Base-by-base conservation (phyloP, 768 basidiomycete species). In the Phylloporus sp. region DNA sequence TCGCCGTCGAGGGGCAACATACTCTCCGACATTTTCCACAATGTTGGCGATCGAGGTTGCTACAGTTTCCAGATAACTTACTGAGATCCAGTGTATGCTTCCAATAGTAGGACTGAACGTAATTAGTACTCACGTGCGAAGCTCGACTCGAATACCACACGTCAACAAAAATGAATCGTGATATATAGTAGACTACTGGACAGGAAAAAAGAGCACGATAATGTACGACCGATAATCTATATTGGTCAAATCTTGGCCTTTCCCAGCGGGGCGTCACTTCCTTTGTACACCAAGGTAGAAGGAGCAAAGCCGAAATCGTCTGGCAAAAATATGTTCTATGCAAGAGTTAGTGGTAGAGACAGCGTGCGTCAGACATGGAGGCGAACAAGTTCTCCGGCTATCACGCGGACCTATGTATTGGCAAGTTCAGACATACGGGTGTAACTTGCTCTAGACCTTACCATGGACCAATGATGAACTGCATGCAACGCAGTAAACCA, bases 381-480 rank as follows among this genome's bases (percentile, higher is more conserved):
- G 67, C 81, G 48, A 50, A 90, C 89, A 60, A 88, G 67, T 69
- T 92, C 89, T 53, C 87, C 86, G 17, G 86, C 83, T 50, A 91
- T 84, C 14, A 90, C 84, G 42, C 90, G 84, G 44, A 92, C 76
- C 87, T 90, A 48, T 14, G 28, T 17, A n/a, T n/a, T n/a, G 15
- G 15, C n/a, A 39, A 21, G 29, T 46, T 53, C 48, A 49, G 33
- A 44, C 41, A 31, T n/a, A 35, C 32, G 46, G 40, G 31, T 52
- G 24, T 21, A 41, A 42, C n/a, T 9, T 20, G 33, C 13, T 33
- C 32, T 17, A 29, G 18, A 13, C 56, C 77, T 54, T 61, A 87
- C 86, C 85, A 90, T 90, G 17, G 87, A 89, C 87, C 87, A 92
- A 61, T 92, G 90, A 66, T 92, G 90, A 21, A 92, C 84, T 34